These are phyloP conservation scores for Prunus mira DNA, from an alignment of 306 rosid species.

Conservation along the genomic window DNA sequence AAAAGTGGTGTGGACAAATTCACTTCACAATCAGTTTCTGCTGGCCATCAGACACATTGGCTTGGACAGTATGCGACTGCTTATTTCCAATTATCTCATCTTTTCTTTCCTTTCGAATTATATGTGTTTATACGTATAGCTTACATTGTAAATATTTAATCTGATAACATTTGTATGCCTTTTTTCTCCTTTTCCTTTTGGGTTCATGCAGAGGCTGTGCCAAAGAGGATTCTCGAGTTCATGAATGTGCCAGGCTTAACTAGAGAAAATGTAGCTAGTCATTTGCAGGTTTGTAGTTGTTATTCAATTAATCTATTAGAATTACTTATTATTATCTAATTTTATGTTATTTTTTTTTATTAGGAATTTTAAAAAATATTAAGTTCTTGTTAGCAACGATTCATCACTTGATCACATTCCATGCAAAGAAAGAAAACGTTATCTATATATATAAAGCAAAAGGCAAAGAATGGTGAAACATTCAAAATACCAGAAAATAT, in stretches of 20 bases:
- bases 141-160: neutral
- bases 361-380: no score
- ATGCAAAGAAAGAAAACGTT: no score
- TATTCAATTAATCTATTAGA: neutral
- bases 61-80: slow-evolving; percentile 47
- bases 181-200: neutral
- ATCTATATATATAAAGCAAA: no score
- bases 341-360: neutral
- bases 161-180: no score
- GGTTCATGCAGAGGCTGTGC: slow-evolving; percentile 48
- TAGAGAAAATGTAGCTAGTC: slow-evolving; percentile 64
- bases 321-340: no score
- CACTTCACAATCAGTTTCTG: slow-evolving; percentile 63
- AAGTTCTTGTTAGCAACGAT: no score
- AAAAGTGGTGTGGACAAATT: slow-evolving; percentile 56
- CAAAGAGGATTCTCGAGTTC: slow-evolving; percentile 51
- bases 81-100: neutral
- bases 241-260: slow-evolving; percentile 67
- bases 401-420: no score
- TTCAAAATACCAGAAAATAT: no score
- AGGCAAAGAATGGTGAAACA: no score
- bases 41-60: slow-evolving; percentile 53
- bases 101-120: neutral
- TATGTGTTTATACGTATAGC: no score
- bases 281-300: slow-evolving; percentile 49